These are phyloP conservation scores for Eruca vesicaria DNA, from an alignment of 441 rosid species.

Conservation along the genomic window DNA sequence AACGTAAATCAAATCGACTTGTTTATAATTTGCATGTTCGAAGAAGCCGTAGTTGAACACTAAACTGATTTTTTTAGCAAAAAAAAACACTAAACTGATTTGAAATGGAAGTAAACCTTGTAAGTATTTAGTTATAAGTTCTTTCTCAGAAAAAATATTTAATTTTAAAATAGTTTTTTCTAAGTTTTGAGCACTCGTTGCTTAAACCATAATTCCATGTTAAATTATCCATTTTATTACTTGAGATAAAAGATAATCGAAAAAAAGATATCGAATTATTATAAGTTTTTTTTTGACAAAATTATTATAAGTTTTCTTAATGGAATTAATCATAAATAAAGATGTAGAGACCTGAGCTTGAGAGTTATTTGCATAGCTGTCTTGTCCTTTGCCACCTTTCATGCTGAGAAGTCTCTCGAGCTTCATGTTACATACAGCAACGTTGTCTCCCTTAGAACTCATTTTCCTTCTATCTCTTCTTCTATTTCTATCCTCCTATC, in stretches of 20 bases:
- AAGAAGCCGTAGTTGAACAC: too few species aligned
- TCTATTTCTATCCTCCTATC: constrained; percentile 1
- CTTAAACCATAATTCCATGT: not conserved
- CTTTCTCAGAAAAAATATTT: not conserved
- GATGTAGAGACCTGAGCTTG: constrained; percentile 76
- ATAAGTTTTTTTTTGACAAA: not conserved
- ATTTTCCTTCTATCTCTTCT: constrained; percentile 31
- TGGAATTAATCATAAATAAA: not conserved
- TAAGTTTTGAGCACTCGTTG: not conserved
- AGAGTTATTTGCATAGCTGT: constrained; percentile 92
- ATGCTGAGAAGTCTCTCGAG: constrained; percentile 86
- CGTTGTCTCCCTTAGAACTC: constrained; percentile 56
- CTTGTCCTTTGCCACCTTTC: constrained; percentile 95
- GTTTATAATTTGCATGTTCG: not conserved
- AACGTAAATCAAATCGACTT: not conserved
- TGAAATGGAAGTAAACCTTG: not conserved
- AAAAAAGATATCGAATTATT: not conserved
- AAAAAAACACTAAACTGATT: not conserved
- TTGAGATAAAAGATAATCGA: not conserved
- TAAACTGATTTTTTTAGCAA: not conserved
- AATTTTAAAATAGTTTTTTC: not conserved
- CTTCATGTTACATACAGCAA: constrained; percentile 61
- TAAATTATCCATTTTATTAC: not conserved
- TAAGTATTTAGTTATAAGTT: too few species aligned
- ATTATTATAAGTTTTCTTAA: not conserved